A percentile compares a stretch with the other conserved stretches of the same genome.
Evolutionary conservation across 1,139 yeast genomes (phyloP).

Genomic region (Nadsonia starkeyi-henricii): DNA sequence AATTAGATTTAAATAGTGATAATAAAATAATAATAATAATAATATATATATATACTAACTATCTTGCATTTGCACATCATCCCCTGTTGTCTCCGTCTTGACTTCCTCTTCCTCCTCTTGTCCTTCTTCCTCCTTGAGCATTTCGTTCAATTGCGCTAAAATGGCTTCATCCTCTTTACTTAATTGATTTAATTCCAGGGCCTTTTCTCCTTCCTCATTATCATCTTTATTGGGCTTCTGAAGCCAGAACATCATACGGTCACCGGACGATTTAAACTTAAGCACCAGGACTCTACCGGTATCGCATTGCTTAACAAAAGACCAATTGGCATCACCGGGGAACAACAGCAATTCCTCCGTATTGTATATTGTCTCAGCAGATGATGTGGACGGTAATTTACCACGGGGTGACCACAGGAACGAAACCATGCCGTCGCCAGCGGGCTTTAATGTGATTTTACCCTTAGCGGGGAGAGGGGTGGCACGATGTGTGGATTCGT

Average conservation of each 20-base stretch:
- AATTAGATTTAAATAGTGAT: background rate
- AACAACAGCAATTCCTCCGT: slow-evolving; percentile 53
- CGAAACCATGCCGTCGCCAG: slow-evolving; percentile 16
- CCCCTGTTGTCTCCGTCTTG: background rate
- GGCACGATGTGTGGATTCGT: slow-evolving; percentile 55
- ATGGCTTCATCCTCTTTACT: slow-evolving; percentile 15
- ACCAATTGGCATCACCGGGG: slow-evolving; percentile 88
- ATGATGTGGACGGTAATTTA: slow-evolving; percentile 7
- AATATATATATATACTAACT: background rate
- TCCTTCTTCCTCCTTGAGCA: slow-evolving; percentile 9
- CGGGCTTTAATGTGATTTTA: background rate
- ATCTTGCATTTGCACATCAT: slow-evolving; percentile 1
- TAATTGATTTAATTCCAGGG: background rate
- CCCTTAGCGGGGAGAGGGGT: slow-evolving; percentile 74
- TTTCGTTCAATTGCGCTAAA: slow-evolving; percentile 11
- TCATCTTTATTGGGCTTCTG: slow-evolving; percentile 53
- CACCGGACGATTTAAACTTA: slow-evolving; percentile 70
- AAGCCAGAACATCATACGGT: slow-evolving; percentile 79
- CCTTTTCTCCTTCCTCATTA: slow-evolving; percentile 37
- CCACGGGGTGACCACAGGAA: slow-evolving; percentile 1
- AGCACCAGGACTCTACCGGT: slow-evolving; percentile 80
- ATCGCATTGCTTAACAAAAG: slow-evolving; percentile 54
- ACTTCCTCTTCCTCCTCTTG: slow-evolving; percentile 12
- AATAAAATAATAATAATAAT: background rate
- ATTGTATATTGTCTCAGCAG: slow-evolving; percentile 26